Conservation (phyloP, 768 basidiomycete species). For the Rhizopogon vesiculosus region DNA sequence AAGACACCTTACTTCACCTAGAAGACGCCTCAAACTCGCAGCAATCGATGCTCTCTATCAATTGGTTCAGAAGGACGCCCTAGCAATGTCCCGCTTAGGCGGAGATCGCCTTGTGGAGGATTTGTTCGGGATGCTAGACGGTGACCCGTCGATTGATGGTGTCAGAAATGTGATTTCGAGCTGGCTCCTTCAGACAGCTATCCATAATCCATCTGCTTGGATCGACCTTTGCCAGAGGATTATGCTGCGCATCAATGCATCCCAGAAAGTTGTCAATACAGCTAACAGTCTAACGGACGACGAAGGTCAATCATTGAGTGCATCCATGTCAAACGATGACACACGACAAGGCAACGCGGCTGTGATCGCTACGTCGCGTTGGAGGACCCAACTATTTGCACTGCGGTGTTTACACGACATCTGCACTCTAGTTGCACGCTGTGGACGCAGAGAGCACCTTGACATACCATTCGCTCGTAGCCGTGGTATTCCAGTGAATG, state of each 20-base stretch:
- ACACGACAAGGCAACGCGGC: constrained; percentile 27
- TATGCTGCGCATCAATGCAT: constrained; percentile 90
- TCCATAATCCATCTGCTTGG: constrained; percentile 94
- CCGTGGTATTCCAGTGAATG: constrained; percentile 50
- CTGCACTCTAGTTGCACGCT: constrained; percentile 66
- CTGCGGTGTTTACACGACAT: constrained; percentile 89
- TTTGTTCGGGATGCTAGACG: constrained; percentile 92
- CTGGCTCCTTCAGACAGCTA: constrained; percentile 94
- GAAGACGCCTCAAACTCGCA: constrained; percentile 85
- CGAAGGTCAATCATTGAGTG: constrained; percentile 87
- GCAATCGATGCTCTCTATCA: constrained; percentile 96
- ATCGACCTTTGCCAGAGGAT: constrained; percentile 96
- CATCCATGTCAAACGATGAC: constrained; percentile 35
- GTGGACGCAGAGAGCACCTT: constrained; percentile 79
- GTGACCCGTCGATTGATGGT: constrained; percentile 90
- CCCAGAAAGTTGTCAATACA: constrained; percentile 67
- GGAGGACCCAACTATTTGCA: constrained; percentile 96
- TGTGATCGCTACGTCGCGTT: constrained; percentile 65
- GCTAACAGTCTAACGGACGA: constrained; percentile 69
- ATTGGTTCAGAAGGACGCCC: constrained; percentile 91
- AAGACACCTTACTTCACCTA: constrained; percentile 70
- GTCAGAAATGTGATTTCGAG: constrained; percentile 89
- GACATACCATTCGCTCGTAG: constrained; percentile 68
- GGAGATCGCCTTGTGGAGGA: constrained; percentile 94
- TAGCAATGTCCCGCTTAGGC: constrained; percentile 87